Evolutionary conservation across 1,284 basidiomycete species (phyloP), one percentile per base, ranked within the genome.

Genomic region (Polyporus tsugae): DNA sequence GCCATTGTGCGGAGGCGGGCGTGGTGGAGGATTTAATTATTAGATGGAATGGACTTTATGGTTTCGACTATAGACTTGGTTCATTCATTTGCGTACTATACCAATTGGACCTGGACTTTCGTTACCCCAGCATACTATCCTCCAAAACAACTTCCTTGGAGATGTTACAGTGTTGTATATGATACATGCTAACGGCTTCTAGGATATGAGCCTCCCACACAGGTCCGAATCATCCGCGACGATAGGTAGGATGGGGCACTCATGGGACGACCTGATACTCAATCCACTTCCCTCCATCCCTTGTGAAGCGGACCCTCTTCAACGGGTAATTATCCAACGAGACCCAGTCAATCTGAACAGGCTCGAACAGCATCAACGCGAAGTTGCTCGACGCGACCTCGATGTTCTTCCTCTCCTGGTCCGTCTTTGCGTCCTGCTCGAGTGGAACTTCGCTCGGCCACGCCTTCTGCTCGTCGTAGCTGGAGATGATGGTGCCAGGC

Each of bases 301-400:
- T 80, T 65, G 77, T 82, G 70, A 88, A 92, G 63, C 77, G 78
- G 36, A 86, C 88, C 73, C 92, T 81, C 70, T 83, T 82, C 72
- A 91, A 85, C 22, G 89, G 90, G 22, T 79, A 68, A 11, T 83
- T 80, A 0, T 79, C 84, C 60, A 93, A 74, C 75, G 91, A 89
- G 6, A 88, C 75, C 78, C 86, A 87, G 75, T 93, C 91, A 52
- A 92, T 86, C 66, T 86, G 83, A 1, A 78, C 74, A 4, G 91
- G 89, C 70, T 93, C 91, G 44, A 93, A 79, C 15, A 92, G 73
- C 52, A 93, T 75, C 74, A 93, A 76, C 10, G 89, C 86, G 73
- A 92, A 93, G 75, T 91, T 90, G 13, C 77, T 71, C 66, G 90
- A 76, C 35, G 92, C 89, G 25, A 70, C 77, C 64, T 85, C 82